Evolutionary conservation across 139 green algal species (phyloP), one percentile per base, ranked within the genome.

Genomic region (Chlorokybus atmophyticus): DNA sequence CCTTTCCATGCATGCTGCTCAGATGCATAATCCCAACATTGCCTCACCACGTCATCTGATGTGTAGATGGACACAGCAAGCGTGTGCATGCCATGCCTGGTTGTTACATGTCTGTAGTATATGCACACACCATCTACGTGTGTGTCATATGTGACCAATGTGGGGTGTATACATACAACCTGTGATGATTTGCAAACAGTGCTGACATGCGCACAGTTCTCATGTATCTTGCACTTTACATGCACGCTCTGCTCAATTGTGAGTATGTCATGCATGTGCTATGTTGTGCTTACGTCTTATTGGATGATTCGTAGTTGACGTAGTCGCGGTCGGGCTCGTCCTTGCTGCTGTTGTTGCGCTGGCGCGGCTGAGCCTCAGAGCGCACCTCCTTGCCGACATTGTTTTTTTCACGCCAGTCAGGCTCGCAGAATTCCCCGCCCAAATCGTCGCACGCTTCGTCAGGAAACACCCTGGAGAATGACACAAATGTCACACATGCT

Each of bases 391-490:
- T 44, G 10, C 35, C 35, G 35, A 44, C 35, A 21, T 14, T 14
- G 10, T 44, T 14, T 10, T 14, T 44, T 35, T 70, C 62, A 39
- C 66, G 56, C 29, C 56, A 70, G 17, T 35, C 30, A 19, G 62
- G 54, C 29, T 64, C 55, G 57, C 62, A 70, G 40, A 70, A 70
- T 35, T 70, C 62, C 28, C 62, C 62, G 24, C 62, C 62, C 24
- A 70, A 55, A 21, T 70, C 62, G 57, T 70, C 62, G 26, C 62
- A 70, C 24, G 62, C 62, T 42, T 70, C 62, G 29, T 40, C 62
- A 50, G 62, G 62, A 24, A 70, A 70, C 3, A 70, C 62, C 10
- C 62, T 70, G 56, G 55, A 70, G 49, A 21, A 62, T 29, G 23
- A 40, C 21, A 32, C 24, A 59, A 62, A 44, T 44, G 14, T 44